These are phyloP conservation scores for Nelumbo lutea DNA, from an alignment of 164 flowering plant genomes.

Conservation along the genomic window DNA sequence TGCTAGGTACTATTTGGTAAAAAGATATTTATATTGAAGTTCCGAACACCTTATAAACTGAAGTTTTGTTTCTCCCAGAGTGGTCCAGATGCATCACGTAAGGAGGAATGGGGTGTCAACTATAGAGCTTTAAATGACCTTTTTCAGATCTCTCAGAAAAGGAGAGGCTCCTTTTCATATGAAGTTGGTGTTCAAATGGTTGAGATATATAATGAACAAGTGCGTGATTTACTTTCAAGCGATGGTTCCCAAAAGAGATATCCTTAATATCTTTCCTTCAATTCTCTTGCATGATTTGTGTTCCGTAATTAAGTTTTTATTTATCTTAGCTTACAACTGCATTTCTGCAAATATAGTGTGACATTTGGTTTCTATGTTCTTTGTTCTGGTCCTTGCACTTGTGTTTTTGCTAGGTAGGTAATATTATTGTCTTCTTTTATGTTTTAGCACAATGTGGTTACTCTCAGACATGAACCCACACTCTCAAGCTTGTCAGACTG, in stretches of 20 bases:
- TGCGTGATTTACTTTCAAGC: constrained; percentile 71
- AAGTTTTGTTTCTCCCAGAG: constrained; percentile 33
- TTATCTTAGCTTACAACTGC: neutral
- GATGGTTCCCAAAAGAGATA: constrained; percentile 70
- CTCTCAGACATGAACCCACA: no score
- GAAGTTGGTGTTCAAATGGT: constrained; percentile 89
- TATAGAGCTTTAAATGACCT: constrained; percentile 80
- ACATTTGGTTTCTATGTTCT: no score
- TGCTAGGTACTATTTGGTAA: neutral
- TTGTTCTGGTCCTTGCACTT: no score
- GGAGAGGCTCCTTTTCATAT: constrained; percentile 52
- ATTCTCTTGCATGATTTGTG: no score
- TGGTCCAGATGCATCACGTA: constrained; percentile 65
- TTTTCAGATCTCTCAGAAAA: constrained; percentile 58
- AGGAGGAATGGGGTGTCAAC: constrained; percentile 75
- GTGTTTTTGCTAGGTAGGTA: no score
- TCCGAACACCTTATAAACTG: neutral
- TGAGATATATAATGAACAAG: constrained; percentile 96
- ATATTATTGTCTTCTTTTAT: no score
- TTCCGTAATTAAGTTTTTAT: neutral
- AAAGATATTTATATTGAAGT: neutral
- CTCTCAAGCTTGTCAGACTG: no score
- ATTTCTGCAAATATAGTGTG: neutral
- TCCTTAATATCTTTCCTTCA: constrained; percentile 39
- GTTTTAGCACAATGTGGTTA: no score